Evolutionary conservation across 805 yeast genomes (phyloP).

Genomic region (Wickerhamomyces tratensis): DNA sequence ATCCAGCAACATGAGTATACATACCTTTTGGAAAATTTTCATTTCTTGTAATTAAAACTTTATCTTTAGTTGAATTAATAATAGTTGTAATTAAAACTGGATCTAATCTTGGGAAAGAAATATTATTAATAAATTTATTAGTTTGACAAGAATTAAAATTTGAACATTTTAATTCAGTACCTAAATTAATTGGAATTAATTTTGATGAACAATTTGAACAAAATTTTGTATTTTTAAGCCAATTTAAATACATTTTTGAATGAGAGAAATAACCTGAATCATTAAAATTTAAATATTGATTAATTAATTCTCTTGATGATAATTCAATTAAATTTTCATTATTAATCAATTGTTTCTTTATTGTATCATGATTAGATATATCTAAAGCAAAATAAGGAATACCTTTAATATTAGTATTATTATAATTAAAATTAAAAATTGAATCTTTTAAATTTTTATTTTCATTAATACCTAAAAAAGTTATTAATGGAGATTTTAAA

Average conservation of each 20-base stretch:
- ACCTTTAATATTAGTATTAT: conserved; percentile 30
- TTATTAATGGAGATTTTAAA: conserved; percentile 10
- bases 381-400: conserved; percentile 60
- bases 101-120: conserved; percentile 92
- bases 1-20: conserved; percentile 89
- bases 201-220: conserved; percentile 92
- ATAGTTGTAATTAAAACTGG: conserved; percentile 81
- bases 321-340: conserved; percentile 5
- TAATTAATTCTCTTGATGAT: conserved; percentile 12
- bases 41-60: conserved; percentile 60
- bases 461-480: conserved; percentile 34
- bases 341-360: conserved; percentile 2
- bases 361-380: conserved; percentile 24
- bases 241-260: conserved; percentile 76
- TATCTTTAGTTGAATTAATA: conserved; percentile 47
- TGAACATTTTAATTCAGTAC: conserved; percentile 50
- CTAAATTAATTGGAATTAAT: conserved; percentile 56
- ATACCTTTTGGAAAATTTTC: conserved; percentile 41
- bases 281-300: conserved; percentile 15
- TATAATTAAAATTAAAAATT: conserved; percentile 36
- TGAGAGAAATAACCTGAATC: conserved; percentile 72
- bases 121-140: conserved; percentile 47
- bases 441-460: conserved; percentile 14
- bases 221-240: conserved; percentile 63
- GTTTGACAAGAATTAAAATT: conserved; percentile 12